phyloP scores from a whole-genome alignment of 1,139 yeast species.

The Hanseniaspora sp. region DNA sequence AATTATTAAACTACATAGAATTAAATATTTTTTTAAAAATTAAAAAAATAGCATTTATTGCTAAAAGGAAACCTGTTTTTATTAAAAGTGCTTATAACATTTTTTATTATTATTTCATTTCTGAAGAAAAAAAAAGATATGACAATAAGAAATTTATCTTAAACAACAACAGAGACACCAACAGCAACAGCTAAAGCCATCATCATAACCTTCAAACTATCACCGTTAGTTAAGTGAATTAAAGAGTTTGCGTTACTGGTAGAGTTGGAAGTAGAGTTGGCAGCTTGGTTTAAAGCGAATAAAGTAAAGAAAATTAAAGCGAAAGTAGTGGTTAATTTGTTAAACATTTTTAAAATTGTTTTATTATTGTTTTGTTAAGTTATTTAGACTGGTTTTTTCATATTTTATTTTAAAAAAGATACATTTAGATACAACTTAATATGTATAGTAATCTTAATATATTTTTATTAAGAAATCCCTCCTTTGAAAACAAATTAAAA shows the following conservation, averaged over 20 bases:
- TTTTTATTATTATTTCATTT: background rate
- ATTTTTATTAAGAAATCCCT: no score
- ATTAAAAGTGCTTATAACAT: no score
- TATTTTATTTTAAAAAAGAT: no score
- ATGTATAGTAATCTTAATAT: no score
- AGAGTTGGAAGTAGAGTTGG: conserved; percentile 5
- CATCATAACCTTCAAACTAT: conserved; percentile 12
- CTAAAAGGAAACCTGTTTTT: no score
- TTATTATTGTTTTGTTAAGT: background rate
- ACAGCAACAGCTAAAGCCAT: conserved; percentile 14
- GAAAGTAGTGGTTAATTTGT: conserved; percentile 13
- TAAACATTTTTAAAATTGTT: conserved; percentile 6
- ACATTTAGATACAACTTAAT: no score
- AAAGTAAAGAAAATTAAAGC: conserved; percentile 12
- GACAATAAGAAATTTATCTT: background rate
- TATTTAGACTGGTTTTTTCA: no score
- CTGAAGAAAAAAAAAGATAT: background rate
- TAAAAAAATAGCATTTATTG: no score
- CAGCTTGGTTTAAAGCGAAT: conserved; percentile 8
- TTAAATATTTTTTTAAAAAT: no score
- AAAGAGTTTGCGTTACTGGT: conserved; percentile 4
- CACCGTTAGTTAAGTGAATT: conserved; percentile 4
- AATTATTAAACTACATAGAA: no score
- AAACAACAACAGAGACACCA: conserved; percentile 11
- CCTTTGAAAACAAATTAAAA: no score